Base-by-base conservation (phyloP, 2,329 filamentous ascomycete species). In the Xylariaceae sp. region DNA sequence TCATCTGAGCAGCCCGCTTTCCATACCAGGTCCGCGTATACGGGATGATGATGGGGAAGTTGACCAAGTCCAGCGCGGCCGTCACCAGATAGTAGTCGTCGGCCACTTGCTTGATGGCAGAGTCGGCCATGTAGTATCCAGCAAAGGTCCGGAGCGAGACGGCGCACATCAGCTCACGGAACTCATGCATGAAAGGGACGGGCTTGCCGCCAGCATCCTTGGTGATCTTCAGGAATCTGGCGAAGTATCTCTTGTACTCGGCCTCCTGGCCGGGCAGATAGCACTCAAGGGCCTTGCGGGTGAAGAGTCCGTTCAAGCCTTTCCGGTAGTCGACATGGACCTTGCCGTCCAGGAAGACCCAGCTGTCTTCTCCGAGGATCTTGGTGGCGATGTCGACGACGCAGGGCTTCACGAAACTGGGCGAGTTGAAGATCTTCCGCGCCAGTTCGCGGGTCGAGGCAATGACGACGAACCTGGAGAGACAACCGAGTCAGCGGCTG, bases 61-160 rank as follows among this genome's bases (percentile, higher is more conserved):
- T 96, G 70, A 98, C 92, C 29, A 96, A 75, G 63, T 98, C 92
- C 47, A 96, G 76, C 15, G 92, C 92, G 37, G 84, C 90, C 11
- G 92, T 96, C 57, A 96, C 94, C 45, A 90, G 76, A 64, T 94
- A 96, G 67, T 94, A 98, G 64, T 96, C 89, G 61, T 94, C 83
- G 41, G 90, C 83, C 45, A 96, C 92, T 69, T 85, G 89, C 74
- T 93, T 90, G 53, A 96, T 80, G 31, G 83, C 78, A 57, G 87
- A 83, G 39, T 94, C 84, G 29, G 82, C 80, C 61, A 95, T 90
- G 67, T 96, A 96, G 67, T 94, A 80, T 26, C 92, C 92, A 42
- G 94, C 87, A 58, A 96, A 96, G n/a, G 89, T 94, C 43, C 90
- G 83, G 70, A 88, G 92, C 27, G 89, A 94, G 27, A 96, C 79